Percentiles rank a stretch among this genome's conserved stretches.
Conservation (phyloP, 306 rosid genomes). For the Arachis hypogaea region DNA sequence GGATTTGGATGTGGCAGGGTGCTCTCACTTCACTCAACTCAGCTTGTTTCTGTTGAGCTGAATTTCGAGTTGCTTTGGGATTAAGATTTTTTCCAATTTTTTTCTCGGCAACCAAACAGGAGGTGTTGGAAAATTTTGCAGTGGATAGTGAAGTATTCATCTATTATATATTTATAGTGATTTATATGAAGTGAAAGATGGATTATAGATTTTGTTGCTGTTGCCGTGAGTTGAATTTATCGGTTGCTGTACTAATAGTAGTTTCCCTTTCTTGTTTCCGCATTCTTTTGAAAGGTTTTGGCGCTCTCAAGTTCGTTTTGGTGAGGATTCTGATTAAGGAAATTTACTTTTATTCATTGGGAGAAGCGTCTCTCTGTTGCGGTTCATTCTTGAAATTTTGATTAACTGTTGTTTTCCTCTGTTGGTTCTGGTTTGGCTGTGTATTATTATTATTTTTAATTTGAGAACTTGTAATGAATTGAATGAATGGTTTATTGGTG, state of each 20-base stretch:
- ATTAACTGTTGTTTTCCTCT: slow-evolving; percentile 11
- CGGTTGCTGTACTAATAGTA: slow-evolving; percentile 47
- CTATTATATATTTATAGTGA: background rate
- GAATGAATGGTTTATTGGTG: slow-evolving; percentile 34
- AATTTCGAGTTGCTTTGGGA: slow-evolving; percentile 34
- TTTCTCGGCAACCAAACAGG: slow-evolving; percentile 68
- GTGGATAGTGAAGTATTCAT: slow-evolving; percentile 37
- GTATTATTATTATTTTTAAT: background rate
- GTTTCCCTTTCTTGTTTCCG: slow-evolving; percentile 50
- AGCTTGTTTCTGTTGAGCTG: slow-evolving; percentile 33
- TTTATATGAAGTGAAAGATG: slow-evolving; percentile 41
- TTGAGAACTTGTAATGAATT: slow-evolving; percentile 36
- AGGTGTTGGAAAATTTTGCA: slow-evolving; percentile 37
- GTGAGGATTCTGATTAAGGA: slow-evolving; percentile 92
- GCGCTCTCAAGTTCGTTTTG: slow-evolving; percentile 77
- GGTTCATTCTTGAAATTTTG: slow-evolving; percentile 57
- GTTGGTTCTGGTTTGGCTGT: slow-evolving; percentile 16
- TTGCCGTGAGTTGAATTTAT: slow-evolving; percentile 17
- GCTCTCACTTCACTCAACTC: slow-evolving; percentile 24
- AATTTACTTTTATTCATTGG: slow-evolving; percentile 69
- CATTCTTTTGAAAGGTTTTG: slow-evolving; percentile 68
- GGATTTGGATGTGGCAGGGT: slow-evolving; percentile 41
- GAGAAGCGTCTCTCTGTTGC: slow-evolving; percentile 59
- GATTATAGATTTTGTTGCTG: slow-evolving; percentile 30
- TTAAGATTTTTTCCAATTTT: background rate